phyloP scores from a whole-genome alignment of 2,329 filamentous ascomycete species.

The Mycogone perniciosa region DNA sequence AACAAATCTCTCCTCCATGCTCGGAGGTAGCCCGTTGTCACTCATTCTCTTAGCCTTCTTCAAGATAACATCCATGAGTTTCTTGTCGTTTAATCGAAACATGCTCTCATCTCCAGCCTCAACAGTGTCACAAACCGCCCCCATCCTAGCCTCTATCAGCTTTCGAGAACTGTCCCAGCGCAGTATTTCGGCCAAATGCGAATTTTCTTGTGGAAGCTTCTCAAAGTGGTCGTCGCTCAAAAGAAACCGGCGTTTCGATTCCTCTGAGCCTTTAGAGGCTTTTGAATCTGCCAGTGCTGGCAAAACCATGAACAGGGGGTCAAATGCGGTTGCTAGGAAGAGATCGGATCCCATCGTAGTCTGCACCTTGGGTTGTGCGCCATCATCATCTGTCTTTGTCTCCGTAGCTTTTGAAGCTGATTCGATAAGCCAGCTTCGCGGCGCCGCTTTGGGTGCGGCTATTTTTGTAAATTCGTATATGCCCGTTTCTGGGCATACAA shows the following conservation, averaged over 20 bases:
- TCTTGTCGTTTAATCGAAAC: conserved; percentile 71
- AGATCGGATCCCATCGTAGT: conserved; percentile 64
- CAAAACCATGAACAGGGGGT: conserved; percentile 77
- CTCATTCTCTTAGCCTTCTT: conserved; percentile 66
- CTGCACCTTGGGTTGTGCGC: conserved; percentile 18
- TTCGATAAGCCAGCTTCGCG: conserved; percentile 58
- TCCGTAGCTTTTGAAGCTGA: conserved; percentile 16
- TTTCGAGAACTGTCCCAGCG: conserved; percentile 39
- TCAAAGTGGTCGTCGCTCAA: conserved; percentile 68
- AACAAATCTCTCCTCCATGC: conserved; percentile 82
- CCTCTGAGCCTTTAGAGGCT: conserved; percentile 35
- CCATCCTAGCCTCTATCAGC: conserved; percentile 60
- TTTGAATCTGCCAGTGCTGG: conserved; percentile 55
- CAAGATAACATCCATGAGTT: conserved; percentile 59
- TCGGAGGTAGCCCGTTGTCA: conserved; percentile 60
- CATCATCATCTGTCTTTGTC: conserved; percentile 15
- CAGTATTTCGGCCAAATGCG: conserved; percentile 55
- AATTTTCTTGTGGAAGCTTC: conserved; percentile 45
- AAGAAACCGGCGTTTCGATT: conserved; percentile 58
- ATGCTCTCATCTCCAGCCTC: conserved; percentile 78
- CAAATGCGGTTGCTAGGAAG: conserved; percentile 77
- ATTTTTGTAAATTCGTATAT: conserved; percentile 61
- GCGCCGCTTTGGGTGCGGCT: conserved; percentile 44
- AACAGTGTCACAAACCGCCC: conserved; percentile 69
- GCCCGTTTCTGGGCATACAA: conserved; percentile 55